Evolutionary conservation across 2,329 filamentous ascomycete genomes (phyloP).

Genomic region (Simplicillium sp.): DNA sequence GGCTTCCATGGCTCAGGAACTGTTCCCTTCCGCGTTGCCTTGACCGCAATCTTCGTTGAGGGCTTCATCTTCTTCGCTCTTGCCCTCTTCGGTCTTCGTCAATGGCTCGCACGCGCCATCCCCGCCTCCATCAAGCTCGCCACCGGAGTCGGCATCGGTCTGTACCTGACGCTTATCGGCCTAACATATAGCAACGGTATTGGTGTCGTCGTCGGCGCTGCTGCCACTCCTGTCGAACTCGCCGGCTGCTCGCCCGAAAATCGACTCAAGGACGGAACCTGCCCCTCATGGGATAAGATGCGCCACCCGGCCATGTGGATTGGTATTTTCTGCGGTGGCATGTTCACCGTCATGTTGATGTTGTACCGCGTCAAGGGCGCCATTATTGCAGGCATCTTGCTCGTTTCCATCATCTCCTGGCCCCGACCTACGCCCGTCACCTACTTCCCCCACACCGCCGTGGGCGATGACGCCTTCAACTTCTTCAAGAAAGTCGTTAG

Average conservation of each 20-base stretch:
- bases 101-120: constrained; percentile 80
- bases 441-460: constrained; percentile 64
- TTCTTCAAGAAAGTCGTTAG: constrained; percentile 85
- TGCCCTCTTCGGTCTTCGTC: constrained; percentile 70
- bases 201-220: constrained; percentile 63
- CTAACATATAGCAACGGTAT: constrained; percentile 77
- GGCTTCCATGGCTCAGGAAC: constrained; percentile 65
- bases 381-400: constrained; percentile 71
- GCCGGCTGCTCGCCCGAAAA: constrained; percentile 55
- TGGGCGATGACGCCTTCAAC: constrained; percentile 64
- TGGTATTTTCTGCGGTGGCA: constrained; percentile 76
- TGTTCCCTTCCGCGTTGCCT: constrained; percentile 64
- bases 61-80: constrained; percentile 77
- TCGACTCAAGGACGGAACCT: constrained; percentile 40
- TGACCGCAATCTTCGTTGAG: constrained; percentile 84
- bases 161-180: constrained; percentile 70
- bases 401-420: constrained; percentile 86
- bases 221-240: constrained; percentile 59
- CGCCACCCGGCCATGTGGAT: constrained; percentile 78
- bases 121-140: constrained; percentile 80
- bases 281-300: constrained; percentile 62
- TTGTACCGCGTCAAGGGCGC: constrained; percentile 82
- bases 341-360: constrained; percentile 72
- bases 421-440: constrained; percentile 67
- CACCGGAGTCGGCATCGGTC: constrained; percentile 74